Conservation (phyloP, 2,329 filamentous ascomycete species). For the Tolypocladium inflatum region DNA sequence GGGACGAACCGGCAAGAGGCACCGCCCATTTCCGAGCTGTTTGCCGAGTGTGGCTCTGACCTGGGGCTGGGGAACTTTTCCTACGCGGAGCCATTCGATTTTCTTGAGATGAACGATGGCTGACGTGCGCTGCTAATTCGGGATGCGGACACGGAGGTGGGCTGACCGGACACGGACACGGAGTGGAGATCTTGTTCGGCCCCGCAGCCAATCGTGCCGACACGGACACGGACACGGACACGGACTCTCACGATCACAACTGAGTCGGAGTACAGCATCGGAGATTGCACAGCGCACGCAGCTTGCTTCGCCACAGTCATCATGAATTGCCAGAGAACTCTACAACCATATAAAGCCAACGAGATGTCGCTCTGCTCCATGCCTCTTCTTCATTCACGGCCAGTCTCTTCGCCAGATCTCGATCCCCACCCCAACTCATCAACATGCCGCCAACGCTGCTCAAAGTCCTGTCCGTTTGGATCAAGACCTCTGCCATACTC, state of each 20-base stretch:
- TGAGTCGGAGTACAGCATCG: no score
- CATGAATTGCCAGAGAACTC: background rate
- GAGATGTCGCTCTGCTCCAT: background rate
- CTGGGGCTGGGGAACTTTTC: background rate
- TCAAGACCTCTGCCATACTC: background rate
- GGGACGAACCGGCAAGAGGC: background rate
- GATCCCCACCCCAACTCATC: background rate
- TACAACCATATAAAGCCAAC: background rate
- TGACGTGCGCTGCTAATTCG: background rate
- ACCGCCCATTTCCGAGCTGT: background rate
- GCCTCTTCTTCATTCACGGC: background rate
- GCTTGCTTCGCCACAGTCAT: background rate
- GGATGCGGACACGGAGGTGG: background rate
- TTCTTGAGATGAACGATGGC: background rate
- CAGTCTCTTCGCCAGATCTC: background rate
- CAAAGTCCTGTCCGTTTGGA: background rate
- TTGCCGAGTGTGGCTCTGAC: background rate
- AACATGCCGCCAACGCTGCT: background rate
- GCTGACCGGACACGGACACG: background rate
- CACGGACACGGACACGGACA: background rate
- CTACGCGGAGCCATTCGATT: background rate
- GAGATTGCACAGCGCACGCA: background rate
- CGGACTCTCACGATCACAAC: background rate
- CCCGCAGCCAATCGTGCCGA: background rate
- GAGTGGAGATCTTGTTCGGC: no score